A percentile compares a stretch with the other conserved stretches of the same genome.
Evolutionary conservation across 2,329 filamentous ascomycete species (phyloP).

Genomic region (Curvularia sp.): DNA sequence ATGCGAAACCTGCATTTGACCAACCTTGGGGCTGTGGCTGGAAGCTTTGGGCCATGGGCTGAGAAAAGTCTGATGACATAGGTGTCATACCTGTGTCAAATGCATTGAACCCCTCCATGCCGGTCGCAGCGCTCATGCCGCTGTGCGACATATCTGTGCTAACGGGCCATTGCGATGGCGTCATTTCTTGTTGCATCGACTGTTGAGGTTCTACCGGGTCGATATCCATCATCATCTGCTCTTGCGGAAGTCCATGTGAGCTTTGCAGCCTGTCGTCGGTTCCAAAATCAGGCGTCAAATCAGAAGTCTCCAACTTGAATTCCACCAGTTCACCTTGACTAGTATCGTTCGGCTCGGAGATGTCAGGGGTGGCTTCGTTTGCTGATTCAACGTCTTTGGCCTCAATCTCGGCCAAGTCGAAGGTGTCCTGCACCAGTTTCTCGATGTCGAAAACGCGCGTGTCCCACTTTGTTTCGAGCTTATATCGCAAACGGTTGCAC

Average conservation of each 20-base stretch:
- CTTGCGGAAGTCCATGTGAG: constrained; percentile 41
- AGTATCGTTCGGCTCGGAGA: constrained; percentile 35
- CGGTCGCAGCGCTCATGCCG: constrained; percentile 36
- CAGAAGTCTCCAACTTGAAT: constrained; percentile 45
- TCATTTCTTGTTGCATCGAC: constrained; percentile 38
- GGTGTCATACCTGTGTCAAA: constrained; percentile 41
- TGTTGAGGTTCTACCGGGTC: constrained; percentile 45
- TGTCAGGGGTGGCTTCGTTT: constrained; percentile 33
- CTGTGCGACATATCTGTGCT: constrained; percentile 42
- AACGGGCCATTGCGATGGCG: constrained; percentile 46
- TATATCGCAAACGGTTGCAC: constrained; percentile 68
- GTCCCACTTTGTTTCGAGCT: constrained; percentile 69
- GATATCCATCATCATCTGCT: constrained; percentile 47
- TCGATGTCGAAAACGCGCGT: constrained; percentile 61
- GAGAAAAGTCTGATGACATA: constrained; percentile 43
- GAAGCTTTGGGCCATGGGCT: constrained; percentile 42
- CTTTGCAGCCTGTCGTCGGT: constrained; percentile 38
- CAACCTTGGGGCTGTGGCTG: constrained; percentile 40
- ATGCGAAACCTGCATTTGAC: constrained; percentile 46
- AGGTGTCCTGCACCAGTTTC: constrained; percentile 65
- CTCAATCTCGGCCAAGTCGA: constrained; percentile 58
- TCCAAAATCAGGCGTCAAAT: constrained; percentile 35
- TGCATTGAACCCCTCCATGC: constrained; percentile 39
- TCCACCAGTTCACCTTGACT: constrained; percentile 44
- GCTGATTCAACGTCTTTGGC: constrained; percentile 37